Evolutionary conservation across 495 filamentous ascomycete species (phyloP), one percentile per base, ranked within the genome.

Genomic region (Chlorociboria aeruginascens): DNA sequence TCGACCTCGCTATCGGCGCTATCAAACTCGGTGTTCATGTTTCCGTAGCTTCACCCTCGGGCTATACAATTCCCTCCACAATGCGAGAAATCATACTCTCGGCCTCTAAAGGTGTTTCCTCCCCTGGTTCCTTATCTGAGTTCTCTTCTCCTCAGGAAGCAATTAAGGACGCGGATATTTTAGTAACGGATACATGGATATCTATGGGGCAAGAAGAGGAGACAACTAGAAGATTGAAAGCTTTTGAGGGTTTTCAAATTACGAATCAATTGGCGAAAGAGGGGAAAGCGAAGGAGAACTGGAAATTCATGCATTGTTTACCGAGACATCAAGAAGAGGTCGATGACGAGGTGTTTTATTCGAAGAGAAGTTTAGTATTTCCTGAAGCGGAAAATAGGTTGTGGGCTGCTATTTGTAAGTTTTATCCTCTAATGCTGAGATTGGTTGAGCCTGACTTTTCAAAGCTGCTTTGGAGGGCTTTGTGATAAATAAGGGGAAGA

Each of bases 241-340:
- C 79, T 28, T 98, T 98, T 58, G 71, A 74, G 29, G 89, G 90
- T 31, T 98, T 86, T 64, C 90, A 95, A 62, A 82, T 98, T 54
- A 94, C 88, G 3, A 66, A 76, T 10, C 83, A 86, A 40, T 66
- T 98, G 32, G 92, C 87, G 2, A 71, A 81, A 66, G 73, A 79
- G 38, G 92, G 90, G 35, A 87, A 87, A 30, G 92, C 92, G 10
- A 93, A 93, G 61, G 72, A 82, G 31, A 71, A 73, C 49, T 98
- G 92, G 92, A 88, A 85, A 66, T 98, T 97, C 60, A 96, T 98
- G 92, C 92, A 98, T 72, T 98, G 92, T 61, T 65, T 98, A 43
- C 92, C 92, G n/a, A 76, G 92, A 43, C 89, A 98, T 56, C 77
- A 73, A 0, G 90, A 98, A 66, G 92, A 98, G 67, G 92, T 97